Percentiles rank a stretch among this genome's conserved stretches.
Conservation (phyloP, 2,329 filamentous ascomycete species). For the Tolypocladium guangdongense region DNA sequence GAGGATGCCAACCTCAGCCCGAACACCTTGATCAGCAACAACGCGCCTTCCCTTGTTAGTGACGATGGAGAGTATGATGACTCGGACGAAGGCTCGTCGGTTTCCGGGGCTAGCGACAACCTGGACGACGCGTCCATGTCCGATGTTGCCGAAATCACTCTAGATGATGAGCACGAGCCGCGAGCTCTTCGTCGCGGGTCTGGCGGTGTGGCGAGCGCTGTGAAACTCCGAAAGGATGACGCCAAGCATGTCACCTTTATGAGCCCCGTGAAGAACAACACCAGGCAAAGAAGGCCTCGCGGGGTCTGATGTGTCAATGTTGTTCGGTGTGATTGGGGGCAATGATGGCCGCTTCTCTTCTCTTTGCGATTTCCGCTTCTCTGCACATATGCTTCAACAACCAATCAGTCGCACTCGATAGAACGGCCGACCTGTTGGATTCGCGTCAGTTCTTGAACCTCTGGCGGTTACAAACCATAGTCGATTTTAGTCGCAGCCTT, state of each 20-base stretch:
- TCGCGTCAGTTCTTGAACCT: conserved; percentile 1
- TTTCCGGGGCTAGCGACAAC: conserved; percentile 45
- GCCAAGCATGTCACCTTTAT: conserved; percentile 46
- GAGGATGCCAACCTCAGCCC: conserved; percentile 54
- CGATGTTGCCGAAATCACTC: conserved; percentile 50
- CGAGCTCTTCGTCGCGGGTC: conserved; percentile 33
- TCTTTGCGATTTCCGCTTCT: conserved; percentile 6
- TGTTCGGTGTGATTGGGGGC: not conserved
- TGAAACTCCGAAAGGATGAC: conserved; percentile 43
- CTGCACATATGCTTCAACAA: conserved; percentile 1
- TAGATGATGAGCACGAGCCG: conserved; percentile 44
- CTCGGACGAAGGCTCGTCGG: conserved; percentile 52
- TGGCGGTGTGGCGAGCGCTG: conserved; percentile 30
- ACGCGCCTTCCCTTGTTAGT: conserved; percentile 68
- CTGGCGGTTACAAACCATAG: conserved; percentile 1
- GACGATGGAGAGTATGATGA: conserved; percentile 72
- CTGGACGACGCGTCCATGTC: conserved; percentile 48
- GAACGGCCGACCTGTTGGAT: conserved; percentile 3
- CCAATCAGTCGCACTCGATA: conserved; percentile 1
- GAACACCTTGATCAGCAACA: conserved; percentile 59
- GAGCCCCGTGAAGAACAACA: conserved; percentile 33
- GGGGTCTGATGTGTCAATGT: conserved; percentile 13
- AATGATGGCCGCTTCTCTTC: conserved; percentile 13
- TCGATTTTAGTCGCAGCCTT: conserved; percentile 6
- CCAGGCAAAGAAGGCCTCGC: conserved; percentile 18